A percentile compares a stretch with the other conserved stretches of the same genome.
phyloP scores from a whole-genome alignment of 2,329 filamentous ascomycete species.

The Colletotrichum cuscutae region DNA sequence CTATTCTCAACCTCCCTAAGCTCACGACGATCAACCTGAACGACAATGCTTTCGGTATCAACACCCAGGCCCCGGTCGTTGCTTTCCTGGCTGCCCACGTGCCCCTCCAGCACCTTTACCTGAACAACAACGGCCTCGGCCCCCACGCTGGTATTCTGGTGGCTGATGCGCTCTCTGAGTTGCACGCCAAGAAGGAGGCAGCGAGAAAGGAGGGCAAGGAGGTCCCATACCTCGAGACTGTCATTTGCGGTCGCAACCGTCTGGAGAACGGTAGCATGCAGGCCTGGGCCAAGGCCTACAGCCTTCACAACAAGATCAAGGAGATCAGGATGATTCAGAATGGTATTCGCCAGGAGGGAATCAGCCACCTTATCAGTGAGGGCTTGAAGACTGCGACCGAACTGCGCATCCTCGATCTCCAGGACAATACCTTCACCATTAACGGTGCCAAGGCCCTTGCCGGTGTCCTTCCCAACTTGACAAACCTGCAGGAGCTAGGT shows the following conservation, averaged over 20 bases:
- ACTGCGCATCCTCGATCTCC: conserved; percentile 85
- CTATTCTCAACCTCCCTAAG: conserved; percentile 85
- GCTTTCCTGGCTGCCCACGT: conserved; percentile 90
- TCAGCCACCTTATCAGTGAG: conserved; percentile 80
- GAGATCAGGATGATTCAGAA: conserved; percentile 98
- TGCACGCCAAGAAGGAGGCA: conserved; percentile 85
- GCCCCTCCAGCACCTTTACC: conserved; percentile 90
- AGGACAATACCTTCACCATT: conserved; percentile 96
- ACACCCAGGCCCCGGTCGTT: conserved; percentile 91
- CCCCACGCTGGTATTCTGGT: conserved; percentile 90
- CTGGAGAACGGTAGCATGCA: conserved; percentile 97
- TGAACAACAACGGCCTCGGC: conserved; percentile 98
- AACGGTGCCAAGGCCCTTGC: conserved; percentile 83
- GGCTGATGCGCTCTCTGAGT: conserved; percentile 84
- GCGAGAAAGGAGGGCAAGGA: conserved; percentile 77
- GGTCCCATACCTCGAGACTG: conserved; percentile 90
- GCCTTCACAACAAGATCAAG: conserved; percentile 83
- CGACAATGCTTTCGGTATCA: conserved; percentile 97
- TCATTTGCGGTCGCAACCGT: conserved; percentile 95
- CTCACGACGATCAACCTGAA: conserved; percentile 94
- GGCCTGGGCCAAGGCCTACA: conserved; percentile 90
- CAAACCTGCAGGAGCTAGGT: conserved; percentile 81
- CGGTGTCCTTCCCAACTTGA: conserved; percentile 79
- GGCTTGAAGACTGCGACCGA: conserved; percentile 77
- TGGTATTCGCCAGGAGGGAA: conserved; percentile 94